These are phyloP conservation scores for Globisporangium radiosum DNA, from an alignment of 352 stramenopile genomes.

Conservation along the genomic window DNA sequence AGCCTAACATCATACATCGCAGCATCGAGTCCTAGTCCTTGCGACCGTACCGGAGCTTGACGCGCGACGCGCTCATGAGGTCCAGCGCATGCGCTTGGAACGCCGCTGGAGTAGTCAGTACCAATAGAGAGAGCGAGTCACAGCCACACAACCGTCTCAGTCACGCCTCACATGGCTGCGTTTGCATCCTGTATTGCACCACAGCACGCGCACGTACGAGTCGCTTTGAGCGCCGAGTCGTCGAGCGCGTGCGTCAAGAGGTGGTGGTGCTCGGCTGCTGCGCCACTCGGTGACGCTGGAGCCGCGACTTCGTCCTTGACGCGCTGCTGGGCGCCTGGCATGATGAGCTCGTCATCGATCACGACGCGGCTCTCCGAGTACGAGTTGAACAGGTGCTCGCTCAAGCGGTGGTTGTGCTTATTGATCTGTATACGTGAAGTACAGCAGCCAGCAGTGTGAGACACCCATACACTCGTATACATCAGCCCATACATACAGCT, in stretches of 20 bases:
- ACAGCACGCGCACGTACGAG: constrained; percentile 20
- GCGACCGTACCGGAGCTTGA: constrained; percentile 47
- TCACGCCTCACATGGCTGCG: neutral
- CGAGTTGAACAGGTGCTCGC: constrained; percentile 82
- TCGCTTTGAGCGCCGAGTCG: constrained; percentile 43
- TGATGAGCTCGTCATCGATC: constrained; percentile 74
- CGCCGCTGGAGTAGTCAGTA: constrained; percentile 20
- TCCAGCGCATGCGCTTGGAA: constrained; percentile 58
- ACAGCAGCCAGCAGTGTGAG: neutral
- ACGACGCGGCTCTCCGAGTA: constrained; percentile 83
- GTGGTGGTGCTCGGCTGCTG: constrained; percentile 17
- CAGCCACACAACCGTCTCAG: neutral
- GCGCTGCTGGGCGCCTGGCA: constrained; percentile 31
- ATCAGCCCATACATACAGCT: too few relatives aligned
- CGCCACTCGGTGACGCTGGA: constrained; percentile 6
- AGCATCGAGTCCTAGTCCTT: neutral
- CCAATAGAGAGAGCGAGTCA: neutral
- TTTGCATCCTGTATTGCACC: too few relatives aligned
- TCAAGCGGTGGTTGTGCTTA: constrained; percentile 80
- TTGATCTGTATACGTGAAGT: constrained; percentile 44
- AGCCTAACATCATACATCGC: neutral
- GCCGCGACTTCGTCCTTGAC: constrained; percentile 39
- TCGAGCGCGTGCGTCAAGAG: constrained; percentile 37
- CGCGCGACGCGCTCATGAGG: constrained; percentile 40
- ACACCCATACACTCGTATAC: neutral